Evolutionary conservation across 352 stramenopile species (phyloP).

Genomic region (Thraustochytrium striatum): DNA sequence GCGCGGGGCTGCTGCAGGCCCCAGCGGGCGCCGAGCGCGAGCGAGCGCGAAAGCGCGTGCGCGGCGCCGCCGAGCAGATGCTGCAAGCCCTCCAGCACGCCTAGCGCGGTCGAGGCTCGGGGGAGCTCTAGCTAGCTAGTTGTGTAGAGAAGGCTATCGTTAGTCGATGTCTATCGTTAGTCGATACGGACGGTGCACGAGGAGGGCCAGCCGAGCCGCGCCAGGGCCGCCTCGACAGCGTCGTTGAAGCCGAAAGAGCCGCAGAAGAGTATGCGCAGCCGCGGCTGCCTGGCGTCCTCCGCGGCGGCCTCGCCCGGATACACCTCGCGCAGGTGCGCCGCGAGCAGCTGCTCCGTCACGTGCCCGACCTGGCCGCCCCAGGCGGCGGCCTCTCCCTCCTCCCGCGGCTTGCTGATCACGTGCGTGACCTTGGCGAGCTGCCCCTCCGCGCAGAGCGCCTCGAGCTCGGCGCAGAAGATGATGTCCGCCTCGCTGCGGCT

Average conservation of each 20-base stretch:
- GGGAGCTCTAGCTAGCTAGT: neutral
- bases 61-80: neutral
- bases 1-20: neutral
- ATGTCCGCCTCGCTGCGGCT: neutral
- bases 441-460: neutral
- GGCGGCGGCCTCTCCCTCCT: neutral
- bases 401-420: neutral
- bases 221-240: neutral
- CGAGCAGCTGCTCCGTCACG: neutral
- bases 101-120: neutral
- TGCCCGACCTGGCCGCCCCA: neutral
- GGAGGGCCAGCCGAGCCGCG: slow-evolving; percentile 1
- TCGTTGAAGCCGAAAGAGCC: slow-evolving; percentile 8
- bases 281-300: neutral
- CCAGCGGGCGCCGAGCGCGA: neutral
- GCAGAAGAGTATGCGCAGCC: slow-evolving; percentile 17
- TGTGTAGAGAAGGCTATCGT: neutral
- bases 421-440: neutral
- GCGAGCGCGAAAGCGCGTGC: neutral
- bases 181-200: slow-evolving; percentile 3
- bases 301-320: neutral
- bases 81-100: neutral
- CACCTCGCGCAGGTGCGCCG: neutral
- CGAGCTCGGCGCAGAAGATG: neutral
- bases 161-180: neutral